Evolutionary conservation across 2,329 filamentous ascomycete genomes (phyloP), one percentile per base, ranked within the genome.

Genomic region (Monosporascus sp.): DNA sequence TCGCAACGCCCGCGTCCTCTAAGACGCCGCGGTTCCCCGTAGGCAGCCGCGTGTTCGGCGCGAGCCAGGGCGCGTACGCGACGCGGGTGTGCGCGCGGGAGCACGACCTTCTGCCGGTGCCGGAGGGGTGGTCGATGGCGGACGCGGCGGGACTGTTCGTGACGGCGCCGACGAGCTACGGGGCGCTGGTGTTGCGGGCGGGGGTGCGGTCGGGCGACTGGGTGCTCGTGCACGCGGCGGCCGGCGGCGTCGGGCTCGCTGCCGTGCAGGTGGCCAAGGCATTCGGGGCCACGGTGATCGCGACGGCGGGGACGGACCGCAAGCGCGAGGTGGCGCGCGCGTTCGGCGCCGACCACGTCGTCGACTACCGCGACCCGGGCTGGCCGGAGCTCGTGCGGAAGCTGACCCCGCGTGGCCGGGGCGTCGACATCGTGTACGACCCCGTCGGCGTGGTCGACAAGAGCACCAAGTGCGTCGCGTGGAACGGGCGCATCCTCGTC

Each of bases 191-290:
- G 4, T 80, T 84, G 18, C 79, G 93, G 48, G 93, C 90, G 1
- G 80, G 82, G 3, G 78, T 97, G 43, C 87, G 90, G 71, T 72
- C 81, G 39, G 91, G 91, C 1, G 93, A 97, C 64, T 88, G 82
- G 71, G 92, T 97, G 1, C 82, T 97, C 8, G 84, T 97, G 15
- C 93, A 97, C 67, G 93, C 93, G 1, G 93, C 91, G 0, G 93
- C 93, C 0, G 93, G 93, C 2, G 93, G 93, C 17, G 93, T 97
- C 11, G 93, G 93, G 0, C 75, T 97, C 2, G 90, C 92, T 1
- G 93, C 93, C 5, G 91, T 97, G 24, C 93, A 97, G 70, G 85
- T 97, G 55, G 93, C 93, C 27, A 97, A 97, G 72, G 93, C 92
- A 0, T 85, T 88, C 49, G 93, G 93, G 6, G 93, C 93, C 9